phyloP scores from a whole-genome alignment of 805 yeast species.

The Sugiyamaella americana region DNA sequence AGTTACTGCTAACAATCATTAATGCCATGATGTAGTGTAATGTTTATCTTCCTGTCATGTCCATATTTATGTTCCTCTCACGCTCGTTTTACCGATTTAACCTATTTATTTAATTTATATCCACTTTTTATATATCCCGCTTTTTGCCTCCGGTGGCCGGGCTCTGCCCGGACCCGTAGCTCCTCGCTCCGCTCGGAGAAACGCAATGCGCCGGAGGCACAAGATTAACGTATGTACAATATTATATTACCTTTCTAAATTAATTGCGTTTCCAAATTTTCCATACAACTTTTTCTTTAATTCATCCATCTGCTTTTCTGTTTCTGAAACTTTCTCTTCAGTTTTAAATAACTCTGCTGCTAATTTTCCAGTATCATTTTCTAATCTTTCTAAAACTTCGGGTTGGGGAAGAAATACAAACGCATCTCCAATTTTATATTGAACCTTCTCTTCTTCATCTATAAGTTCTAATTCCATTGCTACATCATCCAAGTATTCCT shows the following conservation, averaged over 20 bases:
- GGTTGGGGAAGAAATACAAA: conserved; percentile 65
- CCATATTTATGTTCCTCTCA: too few relatives aligned
- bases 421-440: conserved; percentile 71
- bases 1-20: conserved; percentile 25
- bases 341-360: conserved; percentile 44
- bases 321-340: conserved; percentile 43
- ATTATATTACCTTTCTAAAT: conserved; percentile 53
- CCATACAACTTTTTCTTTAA: conserved; percentile 76
- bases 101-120: too few relatives aligned
- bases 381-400: conserved; percentile 63
- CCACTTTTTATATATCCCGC: too few relatives aligned
- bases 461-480: conserved; percentile 77
- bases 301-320: conserved; percentile 49
- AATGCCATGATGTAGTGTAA: neutral
- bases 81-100: too few relatives aligned
- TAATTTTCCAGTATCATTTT: conserved; percentile 50
- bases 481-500: conserved; percentile 84
- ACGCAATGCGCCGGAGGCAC: neutral
- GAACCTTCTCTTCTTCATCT: conserved; percentile 47
- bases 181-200: neutral
- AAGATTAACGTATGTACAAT: neutral
- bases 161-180: neutral
- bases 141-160: neutral
- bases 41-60: too few relatives aligned
- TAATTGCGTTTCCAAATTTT: conserved; percentile 84